A percentile compares a stretch with the other conserved stretches of the same genome.
These are phyloP conservation scores for Podospora pseudopauciseta DNA, from an alignment of 495 filamentous ascomycete species.

Conservation along the genomic window DNA sequence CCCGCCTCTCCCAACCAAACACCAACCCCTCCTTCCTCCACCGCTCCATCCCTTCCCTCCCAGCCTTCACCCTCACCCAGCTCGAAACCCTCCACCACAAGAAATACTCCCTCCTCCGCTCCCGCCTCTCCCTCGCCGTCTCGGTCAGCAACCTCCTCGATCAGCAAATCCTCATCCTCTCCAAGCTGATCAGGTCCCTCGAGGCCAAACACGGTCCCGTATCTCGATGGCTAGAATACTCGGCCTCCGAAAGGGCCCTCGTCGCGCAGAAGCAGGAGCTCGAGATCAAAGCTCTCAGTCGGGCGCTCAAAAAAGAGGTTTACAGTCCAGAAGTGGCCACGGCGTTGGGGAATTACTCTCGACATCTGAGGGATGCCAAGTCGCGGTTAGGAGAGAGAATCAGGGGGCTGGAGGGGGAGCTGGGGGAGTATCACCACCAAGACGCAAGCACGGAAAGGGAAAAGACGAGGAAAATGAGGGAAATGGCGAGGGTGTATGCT, in stretches of 20 bases:
- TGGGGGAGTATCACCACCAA: slow-evolving; percentile 47
- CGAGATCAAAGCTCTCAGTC: slow-evolving; percentile 34
- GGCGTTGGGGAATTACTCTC: slow-evolving; percentile 56
- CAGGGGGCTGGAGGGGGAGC: slow-evolving; percentile 42
- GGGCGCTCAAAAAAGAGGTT: slow-evolving; percentile 34
- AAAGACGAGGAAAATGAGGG: slow-evolving; percentile 49
- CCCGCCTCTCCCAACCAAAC: slow-evolving; percentile 45
- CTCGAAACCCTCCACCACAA: slow-evolving; percentile 17
- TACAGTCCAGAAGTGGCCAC: slow-evolving; percentile 56
- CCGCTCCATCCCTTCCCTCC: slow-evolving; percentile 43
- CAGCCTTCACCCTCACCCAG: slow-evolving; percentile 28
- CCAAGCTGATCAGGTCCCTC: slow-evolving; percentile 36
- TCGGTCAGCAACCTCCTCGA: slow-evolving; percentile 30
- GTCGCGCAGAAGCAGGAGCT: slow-evolving; percentile 48
- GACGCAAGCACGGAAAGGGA: slow-evolving; percentile 17
- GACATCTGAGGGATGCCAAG: slow-evolving; percentile 51
- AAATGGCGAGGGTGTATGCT: slow-evolving; percentile 60
- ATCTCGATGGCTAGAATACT: slow-evolving; percentile 58
- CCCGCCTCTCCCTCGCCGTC: slow-evolving; percentile 34
- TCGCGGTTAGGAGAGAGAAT: slow-evolving; percentile 47
- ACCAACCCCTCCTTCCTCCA: slow-evolving; percentile 53
- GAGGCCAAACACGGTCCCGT: slow-evolving; percentile 62
- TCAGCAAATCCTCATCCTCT: slow-evolving; percentile 29
- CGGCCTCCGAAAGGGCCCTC: slow-evolving; percentile 52
- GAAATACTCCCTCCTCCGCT: slow-evolving; percentile 29